A percentile compares a stretch with the other conserved stretches of the same genome.
Conservation (phyloP, 345 rosid genomes). For the Lepidium aucheri region DNA sequence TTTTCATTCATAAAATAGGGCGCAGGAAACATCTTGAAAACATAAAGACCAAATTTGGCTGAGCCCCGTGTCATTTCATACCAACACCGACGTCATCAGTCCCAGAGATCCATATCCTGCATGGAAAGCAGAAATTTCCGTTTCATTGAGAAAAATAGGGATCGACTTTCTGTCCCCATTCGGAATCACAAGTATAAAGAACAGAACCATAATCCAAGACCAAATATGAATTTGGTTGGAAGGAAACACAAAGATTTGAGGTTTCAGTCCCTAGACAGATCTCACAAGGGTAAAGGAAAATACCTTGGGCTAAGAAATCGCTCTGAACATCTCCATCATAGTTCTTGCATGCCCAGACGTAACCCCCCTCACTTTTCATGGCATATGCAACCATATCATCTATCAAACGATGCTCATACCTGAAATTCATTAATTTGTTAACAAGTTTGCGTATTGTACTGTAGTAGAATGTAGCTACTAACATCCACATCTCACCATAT, state of each 20-base stretch:
- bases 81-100: conserved; percentile 95
- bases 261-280: background rate
- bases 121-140: conserved; percentile 1
- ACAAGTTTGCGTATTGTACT: background rate
- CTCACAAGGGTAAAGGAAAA: background rate
- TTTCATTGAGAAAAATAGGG: background rate
- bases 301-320: conserved; percentile 97
- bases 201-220: conserved; percentile 45
- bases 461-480: conserved; percentile 1
- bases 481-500: conserved; percentile 54
- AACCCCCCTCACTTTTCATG: conserved; percentile 86
- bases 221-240: conserved; percentile 24
- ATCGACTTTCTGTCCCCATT: background rate
- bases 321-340: conserved; percentile 99
- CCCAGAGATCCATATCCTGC: conserved; percentile 97
- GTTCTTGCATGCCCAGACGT: conserved; percentile 97
- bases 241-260: background rate
- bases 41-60: background rate
- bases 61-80: conserved; percentile 18
- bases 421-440: conserved; percentile 22
- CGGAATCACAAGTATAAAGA: background rate
- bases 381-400: conserved; percentile 99
- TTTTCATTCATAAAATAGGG: background rate
- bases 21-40: background rate
- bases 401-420: conserved; percentile 96